phyloP scores from a whole-genome alignment of 2,329 filamentous ascomycete species.

The Botryosphaeria dothidea region DNA sequence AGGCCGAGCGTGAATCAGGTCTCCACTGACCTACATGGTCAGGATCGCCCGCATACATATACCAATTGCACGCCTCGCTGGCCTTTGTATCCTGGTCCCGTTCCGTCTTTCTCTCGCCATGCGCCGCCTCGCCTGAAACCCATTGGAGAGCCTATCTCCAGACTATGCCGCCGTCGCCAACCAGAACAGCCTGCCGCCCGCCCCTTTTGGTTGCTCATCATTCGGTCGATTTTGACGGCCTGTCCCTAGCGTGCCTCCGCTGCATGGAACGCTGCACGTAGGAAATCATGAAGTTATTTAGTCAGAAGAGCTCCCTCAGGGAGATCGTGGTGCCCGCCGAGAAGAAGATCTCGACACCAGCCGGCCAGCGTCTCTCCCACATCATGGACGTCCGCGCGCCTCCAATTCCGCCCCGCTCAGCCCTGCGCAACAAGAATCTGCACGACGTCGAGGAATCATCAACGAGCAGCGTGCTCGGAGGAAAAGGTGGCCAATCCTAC shows the following conservation, averaged over 20 bases:
- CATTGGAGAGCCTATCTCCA: conserved; percentile 9
- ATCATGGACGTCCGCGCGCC: conserved; percentile 37
- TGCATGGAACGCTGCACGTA: neutral
- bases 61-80: conserved; percentile 3
- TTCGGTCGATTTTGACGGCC: neutral
- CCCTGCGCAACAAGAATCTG: conserved; percentile 14
- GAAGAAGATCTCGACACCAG: conserved; percentile 45
- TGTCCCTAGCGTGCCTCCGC: neutral
- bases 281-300: conserved; percentile 10
- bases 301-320: neutral
- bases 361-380: conserved; percentile 42
- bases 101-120: conserved; percentile 1
- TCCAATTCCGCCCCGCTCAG: neutral
- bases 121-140: conserved; percentile 11
- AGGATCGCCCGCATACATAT: conserved; percentile 13
- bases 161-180: conserved; percentile 4
- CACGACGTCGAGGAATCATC: conserved; percentile 24
- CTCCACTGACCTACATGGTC: neutral
- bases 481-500: conserved; percentile 29
- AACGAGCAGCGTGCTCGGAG: conserved; percentile 28
- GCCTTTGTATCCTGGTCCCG: neutral
- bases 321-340: conserved; percentile 21
- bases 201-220: neutral
- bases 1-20: conserved; percentile 1
- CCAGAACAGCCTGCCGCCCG: neutral